Evolutionary conservation across 164 flowering plant genomes (phyloP).

Genomic region (Chloranthus sessilifolius): DNA sequence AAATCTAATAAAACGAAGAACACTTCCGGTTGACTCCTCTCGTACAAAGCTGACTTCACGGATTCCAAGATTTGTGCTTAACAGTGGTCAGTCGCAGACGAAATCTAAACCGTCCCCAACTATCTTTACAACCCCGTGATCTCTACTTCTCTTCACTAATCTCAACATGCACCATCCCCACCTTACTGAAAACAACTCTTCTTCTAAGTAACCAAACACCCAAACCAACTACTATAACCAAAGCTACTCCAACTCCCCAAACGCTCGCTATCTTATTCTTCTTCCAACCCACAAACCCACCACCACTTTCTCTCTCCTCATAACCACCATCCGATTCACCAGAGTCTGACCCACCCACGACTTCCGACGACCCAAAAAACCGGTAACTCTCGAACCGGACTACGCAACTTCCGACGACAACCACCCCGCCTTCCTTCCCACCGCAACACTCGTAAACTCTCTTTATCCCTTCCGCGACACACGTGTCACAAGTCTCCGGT

Average conservation of each 20-base stretch:
- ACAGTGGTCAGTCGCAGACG: too few relatives aligned
- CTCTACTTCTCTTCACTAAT: not conserved
- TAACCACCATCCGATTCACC: not conserved
- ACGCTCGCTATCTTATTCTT: not conserved
- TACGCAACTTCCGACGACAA: not conserved
- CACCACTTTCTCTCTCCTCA: not conserved
- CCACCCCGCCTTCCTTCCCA: not conserved
- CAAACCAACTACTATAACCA: not conserved
- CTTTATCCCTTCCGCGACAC: not conserved
- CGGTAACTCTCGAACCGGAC: not conserved
- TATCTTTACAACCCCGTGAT: not conserved
- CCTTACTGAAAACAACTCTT: not conserved
- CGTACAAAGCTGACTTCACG: too few relatives aligned
- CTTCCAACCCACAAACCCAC: too few relatives aligned
- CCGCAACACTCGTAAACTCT: not conserved
- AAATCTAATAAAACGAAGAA: too few relatives aligned
- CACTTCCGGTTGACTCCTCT: too few relatives aligned
- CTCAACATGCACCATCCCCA: not conserved
- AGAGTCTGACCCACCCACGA: not conserved
- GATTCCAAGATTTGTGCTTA: too few relatives aligned
- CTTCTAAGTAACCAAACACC: not conserved
- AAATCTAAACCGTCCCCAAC: not conserved
- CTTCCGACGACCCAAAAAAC: not conserved
- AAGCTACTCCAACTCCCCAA: not conserved
- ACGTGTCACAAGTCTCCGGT: not conserved